Percentiles rank a stretch among this genome's conserved stretches.
These are phyloP conservation scores for Plasmopara viticola DNA, from an alignment of 352 stramenopile species.

Conservation along the genomic window DNA sequence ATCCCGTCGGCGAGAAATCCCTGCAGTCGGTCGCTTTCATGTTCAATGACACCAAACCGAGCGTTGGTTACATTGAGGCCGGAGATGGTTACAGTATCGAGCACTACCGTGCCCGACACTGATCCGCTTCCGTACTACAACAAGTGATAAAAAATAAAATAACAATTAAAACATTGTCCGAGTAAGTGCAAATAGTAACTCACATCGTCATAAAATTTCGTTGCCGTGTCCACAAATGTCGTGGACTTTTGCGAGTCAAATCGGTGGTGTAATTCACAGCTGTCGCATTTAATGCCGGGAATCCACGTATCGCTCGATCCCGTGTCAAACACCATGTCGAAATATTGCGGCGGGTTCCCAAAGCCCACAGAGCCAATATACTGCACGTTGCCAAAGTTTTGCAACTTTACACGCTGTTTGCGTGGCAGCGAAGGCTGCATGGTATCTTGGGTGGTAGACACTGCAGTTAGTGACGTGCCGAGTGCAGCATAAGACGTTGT, in stretches of 20 bases:
- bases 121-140: constrained; percentile 72
- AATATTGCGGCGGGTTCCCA: constrained; percentile 51
- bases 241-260: constrained; percentile 51
- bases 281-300: constrained; percentile 38
- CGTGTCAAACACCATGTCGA: constrained; percentile 78
- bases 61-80: constrained; percentile 66
- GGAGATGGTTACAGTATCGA: constrained; percentile 70
- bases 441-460: constrained; percentile 11
- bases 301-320: constrained; percentile 82
- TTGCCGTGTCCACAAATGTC: constrained; percentile 65
- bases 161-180: no score
- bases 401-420: constrained; percentile 42
- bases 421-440: constrained; percentile 23
- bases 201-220: constrained; percentile 68
- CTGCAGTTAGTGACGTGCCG: constrained; percentile 7
- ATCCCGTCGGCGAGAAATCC: constrained; percentile 86
- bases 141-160: neutral
- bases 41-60: constrained; percentile 63
- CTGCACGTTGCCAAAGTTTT: constrained; percentile 84
- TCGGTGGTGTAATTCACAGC: constrained; percentile 47
- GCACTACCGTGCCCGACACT: constrained; percentile 64
- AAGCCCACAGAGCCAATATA: constrained; percentile 73
- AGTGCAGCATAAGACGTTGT: constrained; percentile 1
- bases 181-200: constrained; percentile 4
- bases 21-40: constrained; percentile 66